Base-by-base conservation (phyloP, 768 basidiomycete species). In the Austroboletus eburneus region DNA sequence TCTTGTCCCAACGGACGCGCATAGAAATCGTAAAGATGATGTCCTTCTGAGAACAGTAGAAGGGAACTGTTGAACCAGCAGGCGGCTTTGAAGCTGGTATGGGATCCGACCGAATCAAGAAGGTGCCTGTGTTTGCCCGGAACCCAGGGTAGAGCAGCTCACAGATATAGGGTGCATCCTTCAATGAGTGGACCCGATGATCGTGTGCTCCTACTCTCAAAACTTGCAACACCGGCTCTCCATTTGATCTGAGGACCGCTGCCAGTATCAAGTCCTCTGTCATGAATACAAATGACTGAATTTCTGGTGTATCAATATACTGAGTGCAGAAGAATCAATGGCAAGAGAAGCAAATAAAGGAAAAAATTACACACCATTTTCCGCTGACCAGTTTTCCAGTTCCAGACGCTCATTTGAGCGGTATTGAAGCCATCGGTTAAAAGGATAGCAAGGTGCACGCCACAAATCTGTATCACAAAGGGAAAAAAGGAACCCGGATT, bases 201-300 rank as follows among this genome's bases (percentile, higher is more conserved):
- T 4, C 9, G 29, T 32, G 34, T 24, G 54, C 46, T 37, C 43
- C 43, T 24, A 67, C 34, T 10, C 39, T 58, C 16, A 65, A 18
- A 37, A 65, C 52, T 34, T 46, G 50, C 43, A 65, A 48, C 17
- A 45, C 20, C 9, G 53, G 45, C 9, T 46, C 38, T 5, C 9
- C 30, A 34, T 45, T 17, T 9, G 49, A 22, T 38, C 27, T 45
- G 23, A 52, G 29, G 41, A 63, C 35, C 20, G 47, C 53, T 14
- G 57, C 52, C 34, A 67, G 35, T 34, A 67, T 46, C 24, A 66
- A 25, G 32, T 59, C 57, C 20, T 69, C 65, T 17, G 66, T 54
- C 39, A 71, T 54, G 50, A 70, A 71, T 1, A 63, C 56, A 43
- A 63, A 71, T 12, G 69, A 69, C 22, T 50, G 58, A 34, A 71